Conservation (phyloP, 1,284 basidiomycete genomes). For the Phaffia rhodozyma region DNA sequence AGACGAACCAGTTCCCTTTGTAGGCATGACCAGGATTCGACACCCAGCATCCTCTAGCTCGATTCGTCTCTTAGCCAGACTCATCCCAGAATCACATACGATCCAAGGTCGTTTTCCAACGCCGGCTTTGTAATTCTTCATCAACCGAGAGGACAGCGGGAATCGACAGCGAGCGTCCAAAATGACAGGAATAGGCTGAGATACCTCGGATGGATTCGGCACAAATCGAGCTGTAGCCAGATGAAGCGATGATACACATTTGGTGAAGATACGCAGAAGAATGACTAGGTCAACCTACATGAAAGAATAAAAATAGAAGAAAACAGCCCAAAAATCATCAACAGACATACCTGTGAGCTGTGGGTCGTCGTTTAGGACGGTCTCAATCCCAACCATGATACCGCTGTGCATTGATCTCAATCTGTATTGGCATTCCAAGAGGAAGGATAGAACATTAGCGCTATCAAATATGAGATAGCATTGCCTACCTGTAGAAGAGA, state of each 20-base stretch:
- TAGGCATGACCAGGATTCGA: slow-evolving; percentile 15
- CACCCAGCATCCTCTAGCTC: slow-evolving; percentile 32
- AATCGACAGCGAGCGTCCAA: slow-evolving; percentile 66
- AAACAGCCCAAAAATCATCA: background rate
- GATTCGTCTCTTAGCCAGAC: slow-evolving; percentile 22
- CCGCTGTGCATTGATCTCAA: slow-evolving; percentile 81
- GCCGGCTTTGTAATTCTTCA: slow-evolving; percentile 49
- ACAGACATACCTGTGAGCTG: slow-evolving; percentile 68
- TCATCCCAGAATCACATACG: slow-evolving; percentile 40
- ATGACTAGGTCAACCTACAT: background rate
- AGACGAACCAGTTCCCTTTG: slow-evolving; percentile 13
- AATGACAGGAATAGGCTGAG: slow-evolving; percentile 62
- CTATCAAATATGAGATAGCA: no score
- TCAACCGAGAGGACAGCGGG: slow-evolving; percentile 54
- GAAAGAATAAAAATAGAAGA: background rate
- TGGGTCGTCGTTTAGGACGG: slow-evolving; percentile 81
- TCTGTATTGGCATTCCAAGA: slow-evolving; percentile 37
- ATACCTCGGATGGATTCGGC: slow-evolving; percentile 24
- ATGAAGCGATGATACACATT: background rate
- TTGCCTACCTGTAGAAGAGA: no score
- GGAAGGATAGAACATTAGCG: no score
- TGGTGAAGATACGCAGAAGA: background rate
- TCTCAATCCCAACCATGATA: slow-evolving; percentile 83
- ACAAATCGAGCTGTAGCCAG: background rate
- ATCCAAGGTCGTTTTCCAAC: slow-evolving; percentile 64